Percentiles rank a stretch among this genome's conserved stretches.
Evolutionary conservation across 2,329 filamentous ascomycete species (phyloP).

Genomic region (Phyllosticta ampelicida): DNA sequence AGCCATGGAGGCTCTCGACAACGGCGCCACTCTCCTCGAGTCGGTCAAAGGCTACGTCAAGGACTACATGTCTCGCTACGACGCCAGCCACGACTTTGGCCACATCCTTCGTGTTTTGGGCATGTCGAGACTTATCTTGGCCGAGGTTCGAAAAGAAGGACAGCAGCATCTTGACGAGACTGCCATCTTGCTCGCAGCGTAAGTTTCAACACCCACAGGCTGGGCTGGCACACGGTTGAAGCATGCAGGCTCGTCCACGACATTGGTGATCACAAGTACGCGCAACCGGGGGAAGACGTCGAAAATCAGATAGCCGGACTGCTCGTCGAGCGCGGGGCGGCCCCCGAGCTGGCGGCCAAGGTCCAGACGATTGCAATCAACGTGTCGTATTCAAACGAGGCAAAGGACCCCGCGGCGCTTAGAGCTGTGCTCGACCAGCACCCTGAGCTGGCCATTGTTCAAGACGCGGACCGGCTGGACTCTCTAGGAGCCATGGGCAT

Average conservation of each 20-base stretch:
- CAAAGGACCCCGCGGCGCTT: constrained; percentile 51
- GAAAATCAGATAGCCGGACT: constrained; percentile 46
- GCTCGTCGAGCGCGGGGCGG: constrained; percentile 47
- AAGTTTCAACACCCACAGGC: constrained; percentile 9
- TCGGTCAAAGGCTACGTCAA: constrained; percentile 23
- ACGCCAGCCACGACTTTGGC: constrained; percentile 71
- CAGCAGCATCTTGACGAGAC: constrained; percentile 37
- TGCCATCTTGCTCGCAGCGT: constrained; percentile 55
- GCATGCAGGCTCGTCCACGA: constrained; percentile 58
- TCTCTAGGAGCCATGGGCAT: constrained; percentile 81
- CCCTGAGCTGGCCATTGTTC: constrained; percentile 73
- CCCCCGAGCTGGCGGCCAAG: constrained; percentile 47
- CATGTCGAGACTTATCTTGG: constrained; percentile 57
- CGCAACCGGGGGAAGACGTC: constrained; percentile 42
- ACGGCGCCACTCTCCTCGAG: constrained; percentile 18
- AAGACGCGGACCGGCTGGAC: constrained; percentile 89
- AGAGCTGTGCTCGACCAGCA: constrained; percentile 49
- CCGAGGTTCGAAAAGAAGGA: constrained; percentile 32
- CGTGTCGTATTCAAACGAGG: constrained; percentile 69
- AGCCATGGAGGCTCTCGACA: background rate
- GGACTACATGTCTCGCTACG: constrained; percentile 25
- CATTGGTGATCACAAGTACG: constrained; percentile 77
- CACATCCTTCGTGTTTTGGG: constrained; percentile 72
- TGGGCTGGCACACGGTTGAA: constrained; percentile 12
- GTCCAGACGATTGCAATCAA: constrained; percentile 64